phyloP scores from a whole-genome alignment of 2,329 filamentous ascomycete genomes.

The Scedosporium apiospermum region DNA sequence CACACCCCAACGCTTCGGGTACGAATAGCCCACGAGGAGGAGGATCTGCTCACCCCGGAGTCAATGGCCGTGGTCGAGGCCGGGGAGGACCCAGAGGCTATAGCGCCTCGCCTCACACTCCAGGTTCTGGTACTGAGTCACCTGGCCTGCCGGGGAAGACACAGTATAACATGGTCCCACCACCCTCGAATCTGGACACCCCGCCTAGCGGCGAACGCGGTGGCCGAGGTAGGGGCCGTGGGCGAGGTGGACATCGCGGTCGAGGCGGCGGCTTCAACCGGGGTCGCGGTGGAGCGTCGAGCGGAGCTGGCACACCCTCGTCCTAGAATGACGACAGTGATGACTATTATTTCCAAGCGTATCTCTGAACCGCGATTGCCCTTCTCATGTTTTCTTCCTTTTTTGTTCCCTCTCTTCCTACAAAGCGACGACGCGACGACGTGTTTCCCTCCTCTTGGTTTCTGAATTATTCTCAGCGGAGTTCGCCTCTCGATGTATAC shows the following conservation, averaged over 20 bases:
- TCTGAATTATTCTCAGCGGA: no score
- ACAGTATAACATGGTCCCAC: conserved; percentile 47
- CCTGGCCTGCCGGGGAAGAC: conserved; percentile 6
- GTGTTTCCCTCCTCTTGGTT: not conserved
- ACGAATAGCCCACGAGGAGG: conserved; percentile 4
- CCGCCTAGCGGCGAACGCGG: conserved; percentile 15
- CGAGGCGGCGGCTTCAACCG: conserved; percentile 24
- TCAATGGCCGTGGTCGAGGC: conserved; percentile 13
- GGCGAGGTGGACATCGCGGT: conserved; percentile 28
- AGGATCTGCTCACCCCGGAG: conserved; percentile 18
- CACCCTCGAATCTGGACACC: conserved; percentile 46
- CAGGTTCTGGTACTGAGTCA: conserved; percentile 14
- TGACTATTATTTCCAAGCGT: not conserved
- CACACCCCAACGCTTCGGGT: conserved; percentile 4
- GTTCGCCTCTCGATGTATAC: not conserved
- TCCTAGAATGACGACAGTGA: conserved; percentile 8
- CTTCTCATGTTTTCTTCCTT: no score
- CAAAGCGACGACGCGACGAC: not conserved
- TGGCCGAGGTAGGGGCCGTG: conserved; percentile 28
- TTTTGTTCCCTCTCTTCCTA: not conserved
- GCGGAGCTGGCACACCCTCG: conserved; percentile 10
- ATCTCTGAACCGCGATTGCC: not conserved
- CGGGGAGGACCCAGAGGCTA: conserved; percentile 16
- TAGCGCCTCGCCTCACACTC: conserved; percentile 7
- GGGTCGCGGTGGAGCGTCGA: conserved; percentile 21